Evolutionary conservation across 345 rosid species (phyloP), one percentile per base, ranked within the genome.

Genomic region (Camelina laxa): DNA sequence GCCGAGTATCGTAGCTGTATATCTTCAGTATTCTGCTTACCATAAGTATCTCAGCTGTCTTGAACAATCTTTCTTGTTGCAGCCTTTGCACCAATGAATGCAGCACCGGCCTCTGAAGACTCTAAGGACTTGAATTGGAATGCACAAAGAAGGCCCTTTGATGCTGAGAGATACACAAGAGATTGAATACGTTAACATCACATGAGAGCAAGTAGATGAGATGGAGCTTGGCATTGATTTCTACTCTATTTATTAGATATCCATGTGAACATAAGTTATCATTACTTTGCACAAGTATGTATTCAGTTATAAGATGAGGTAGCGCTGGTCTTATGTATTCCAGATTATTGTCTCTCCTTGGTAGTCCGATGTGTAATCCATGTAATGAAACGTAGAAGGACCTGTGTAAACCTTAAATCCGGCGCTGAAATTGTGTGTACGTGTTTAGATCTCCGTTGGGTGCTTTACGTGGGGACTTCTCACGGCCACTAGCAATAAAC

Each of bases 41-140:
- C 16, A 7, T 41, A 31, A 17, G 45, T 30, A 8, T 45, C 19
- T 69, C 14, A 41, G 6, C 27, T 55, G 30, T 57, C 19, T 57
- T 57, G n/a, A 4, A 56, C 42, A 57, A 57, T 69, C 45, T 69
- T 48, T 51, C 21, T 55, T 67, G 20, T 67, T 60, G 83, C 87
- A 91, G 97, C 97, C 74, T 89, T 91, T 86, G 94, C 94, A 15
- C 97, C 92, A 10, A 91, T 91, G 91, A 86, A 82, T 48, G 66
- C 82, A 68, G 72, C 80, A 72, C 64, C 76, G 33, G 44, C 67
- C 53, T 63, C 60, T 4, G 84, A 82, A 33, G 67, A 35, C 21
- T 30, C 61, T 0, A 77, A 72, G 27, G 78, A 76, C 61, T 11
- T 44, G 35, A 80, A 50, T 60, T 63, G 82, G 74, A 70, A 70